Evolutionary conservation across 495 filamentous ascomycete genomes (phyloP), one percentile per base, ranked within the genome.

Genomic region (Extremus antarcticus): DNA sequence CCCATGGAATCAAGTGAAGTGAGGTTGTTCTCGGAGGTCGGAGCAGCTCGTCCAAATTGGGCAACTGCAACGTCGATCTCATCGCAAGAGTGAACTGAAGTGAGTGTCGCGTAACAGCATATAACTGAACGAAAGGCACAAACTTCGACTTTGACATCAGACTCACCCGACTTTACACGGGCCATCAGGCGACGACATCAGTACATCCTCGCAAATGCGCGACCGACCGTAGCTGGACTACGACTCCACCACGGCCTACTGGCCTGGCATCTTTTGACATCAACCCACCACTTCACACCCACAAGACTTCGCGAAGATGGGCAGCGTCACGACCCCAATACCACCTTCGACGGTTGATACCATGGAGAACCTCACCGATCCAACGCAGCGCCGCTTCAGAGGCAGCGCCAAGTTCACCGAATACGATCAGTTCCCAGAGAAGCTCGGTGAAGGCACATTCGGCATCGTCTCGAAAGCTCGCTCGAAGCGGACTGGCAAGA

Each of bases 381-480:
- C 59, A 2, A 54, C 51, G 9, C 55, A 65, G 49, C 68, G 76
- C 7, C 76, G 79, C 56, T 98, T 94, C 65, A 71, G 73, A 47
- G 92, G 92, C 25, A 95, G 90, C 72, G 91, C 89, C 20, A 84
- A 77, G 52, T 96, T 99, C 60, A 75, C 73, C 45, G 85, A 92
- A 53, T 99, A 95, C 66, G 87, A 94, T 58, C 77, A 95, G 20
- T 68, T 90, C 56, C 32, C 50, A 3, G 84, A 82, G 47, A 99
- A 99, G 73, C 79, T 99, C 48, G 92, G 92, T 58, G 94, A 99
- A 68, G 92, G 92, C 50, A 99, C 92, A 19, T 99, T 99, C 71
- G 92, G 91, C 56, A 90, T 95, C 73, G 92, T 98, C 49, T 86
- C 96, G 68, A 91, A 90, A 63, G 92, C 90, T 52, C 78, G 78